Evolutionary conservation across 768 basidiomycete species (phyloP).

Genomic region (Fomitopsis serialis): DNA sequence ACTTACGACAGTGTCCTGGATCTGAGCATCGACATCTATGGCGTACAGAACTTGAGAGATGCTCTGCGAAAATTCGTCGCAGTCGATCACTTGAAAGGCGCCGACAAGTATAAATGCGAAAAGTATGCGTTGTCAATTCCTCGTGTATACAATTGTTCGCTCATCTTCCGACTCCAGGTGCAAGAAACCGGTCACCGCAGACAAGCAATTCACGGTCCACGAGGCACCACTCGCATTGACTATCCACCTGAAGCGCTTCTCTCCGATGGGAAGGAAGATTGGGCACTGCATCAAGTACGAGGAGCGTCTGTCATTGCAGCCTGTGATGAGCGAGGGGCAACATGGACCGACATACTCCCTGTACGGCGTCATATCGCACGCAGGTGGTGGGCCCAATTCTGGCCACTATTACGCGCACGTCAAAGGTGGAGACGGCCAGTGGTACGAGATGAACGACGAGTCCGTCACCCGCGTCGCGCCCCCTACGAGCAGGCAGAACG

Average conservation of each 20-base stretch:
- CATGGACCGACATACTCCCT: slow-evolving; percentile 77
- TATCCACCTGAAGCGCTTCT: slow-evolving; percentile 93
- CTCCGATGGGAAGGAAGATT: slow-evolving; percentile 85
- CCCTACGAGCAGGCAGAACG: slow-evolving; percentile 66
- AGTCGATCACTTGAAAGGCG: slow-evolving; percentile 78
- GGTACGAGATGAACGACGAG: slow-evolving; percentile 97
- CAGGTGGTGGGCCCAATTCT: slow-evolving; percentile 87
- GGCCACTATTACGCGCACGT: slow-evolving; percentile 94
- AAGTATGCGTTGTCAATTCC: slow-evolving; percentile 52
- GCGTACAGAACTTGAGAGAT: slow-evolving; percentile 53
- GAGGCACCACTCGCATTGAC: slow-evolving; percentile 86
- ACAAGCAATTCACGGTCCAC: slow-evolving; percentile 85
- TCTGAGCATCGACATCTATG: slow-evolving; percentile 84
- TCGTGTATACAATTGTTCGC: neutral
- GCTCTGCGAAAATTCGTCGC: slow-evolving; percentile 79
- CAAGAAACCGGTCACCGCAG: slow-evolving; percentile 84
- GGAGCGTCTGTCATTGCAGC: slow-evolving; percentile 62
- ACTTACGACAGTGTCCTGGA: slow-evolving; percentile 96
- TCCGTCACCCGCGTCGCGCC: slow-evolving; percentile 42
- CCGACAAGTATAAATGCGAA: slow-evolving; percentile 98
- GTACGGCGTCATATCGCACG: slow-evolving; percentile 91
- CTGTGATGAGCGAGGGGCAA: slow-evolving; percentile 80
- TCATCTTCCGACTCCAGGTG: slow-evolving; percentile 48
- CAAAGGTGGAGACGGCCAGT: slow-evolving; percentile 60
- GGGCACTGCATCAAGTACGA: slow-evolving; percentile 74